Evolutionary conservation across 495 filamentous ascomycete species (phyloP).

Genomic region (Penicillium salamii): DNA sequence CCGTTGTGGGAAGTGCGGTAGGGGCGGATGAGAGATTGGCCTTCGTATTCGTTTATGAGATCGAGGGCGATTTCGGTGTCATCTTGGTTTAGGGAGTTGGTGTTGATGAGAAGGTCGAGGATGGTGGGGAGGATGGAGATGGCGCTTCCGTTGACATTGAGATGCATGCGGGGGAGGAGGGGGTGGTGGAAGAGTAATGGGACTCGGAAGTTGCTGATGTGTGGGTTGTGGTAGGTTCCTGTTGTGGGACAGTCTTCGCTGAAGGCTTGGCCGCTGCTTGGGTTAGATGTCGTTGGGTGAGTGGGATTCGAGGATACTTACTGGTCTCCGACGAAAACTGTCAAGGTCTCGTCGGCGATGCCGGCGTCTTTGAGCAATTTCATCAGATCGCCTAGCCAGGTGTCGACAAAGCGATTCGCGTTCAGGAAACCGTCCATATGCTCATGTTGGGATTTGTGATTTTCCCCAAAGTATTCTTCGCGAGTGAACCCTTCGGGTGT

Average conservation of each 20-base stretch:
- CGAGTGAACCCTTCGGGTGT: slow-evolving; percentile 31
- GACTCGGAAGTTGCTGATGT: slow-evolving; percentile 45
- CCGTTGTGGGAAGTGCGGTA: slow-evolving; percentile 31
- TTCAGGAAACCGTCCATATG: slow-evolving; percentile 43
- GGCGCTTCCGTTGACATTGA: slow-evolving; percentile 39
- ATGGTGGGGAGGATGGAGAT: slow-evolving; percentile 45
- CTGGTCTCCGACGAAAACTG: slow-evolving; percentile 49
- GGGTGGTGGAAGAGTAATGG: slow-evolving; percentile 46
- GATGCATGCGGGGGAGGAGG: slow-evolving; percentile 36
- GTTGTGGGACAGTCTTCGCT: slow-evolving; percentile 36
- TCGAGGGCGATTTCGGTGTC: slow-evolving; percentile 31
- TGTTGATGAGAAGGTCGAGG: slow-evolving; percentile 45
- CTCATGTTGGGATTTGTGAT: slow-evolving; percentile 24
- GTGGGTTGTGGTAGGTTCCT: slow-evolving; percentile 43
- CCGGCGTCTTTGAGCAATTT: slow-evolving; percentile 43
- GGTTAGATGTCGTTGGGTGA: slow-evolving; percentile 28
- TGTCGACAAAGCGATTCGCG: slow-evolving; percentile 39
- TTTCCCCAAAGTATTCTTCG: slow-evolving; percentile 31
- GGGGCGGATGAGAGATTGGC: slow-evolving; percentile 45
- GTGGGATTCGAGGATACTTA: slow-evolving; percentile 23
- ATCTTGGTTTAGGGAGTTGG: slow-evolving; percentile 32
- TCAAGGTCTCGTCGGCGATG: slow-evolving; percentile 45
- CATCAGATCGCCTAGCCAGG: slow-evolving; percentile 47
- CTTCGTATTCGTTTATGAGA: slow-evolving; percentile 44
- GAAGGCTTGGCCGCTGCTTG: slow-evolving; percentile 38